Evolutionary conservation across 2,329 filamentous ascomycete species (phyloP), one percentile per base, ranked within the genome.

Genomic region (Diaporthe capsici): DNA sequence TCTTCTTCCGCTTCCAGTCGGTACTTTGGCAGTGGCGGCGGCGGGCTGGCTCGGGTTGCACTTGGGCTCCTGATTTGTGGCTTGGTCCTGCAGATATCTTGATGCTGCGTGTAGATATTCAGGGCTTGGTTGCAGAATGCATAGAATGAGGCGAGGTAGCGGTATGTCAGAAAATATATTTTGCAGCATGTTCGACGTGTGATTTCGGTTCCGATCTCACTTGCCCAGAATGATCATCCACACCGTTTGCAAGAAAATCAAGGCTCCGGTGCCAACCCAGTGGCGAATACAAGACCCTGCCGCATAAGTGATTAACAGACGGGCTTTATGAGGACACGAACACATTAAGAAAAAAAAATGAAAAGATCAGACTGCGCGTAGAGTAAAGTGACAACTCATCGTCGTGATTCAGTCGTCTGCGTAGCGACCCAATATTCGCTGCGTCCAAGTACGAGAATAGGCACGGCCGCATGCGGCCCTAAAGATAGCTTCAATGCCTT

Each of bases 361-460:
- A 34, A 68, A 22, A 37, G 17, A n/a, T n/a, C 5, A 39, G 47
- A 68, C 12, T 15, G 42, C 20, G 44, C 37, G 39, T 13, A 37
- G 10, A 12, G 25, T 17, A 51, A 51, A 68, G 22, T 68, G 65
- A 68, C 65, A 68, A 68, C 65, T 68, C 47, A 68, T 68, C 47
- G 31, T 22, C 65, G 47, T 53, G 65, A 68, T 68, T 68, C 65
- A 68, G 65, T 68, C 34, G 47, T 68, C 47, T 53, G 65, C 65
- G 65, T 68, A 68, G 65, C 65, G 65, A 68, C 65, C 65, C 65
- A 37, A 68, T 53, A 28, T 53, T 68, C n/a, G 44, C 65, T 68
- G 47, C 65, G 47, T 25, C 49, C 47, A 53, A 68, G 47, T 68
- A 68, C 65, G 34, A 51, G 65, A 68, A 68, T 55, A 68, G 65